These are phyloP conservation scores for Sarocladium brachiariae DNA, from an alignment of 2,329 filamentous ascomycete species.

Conservation along the genomic window DNA sequence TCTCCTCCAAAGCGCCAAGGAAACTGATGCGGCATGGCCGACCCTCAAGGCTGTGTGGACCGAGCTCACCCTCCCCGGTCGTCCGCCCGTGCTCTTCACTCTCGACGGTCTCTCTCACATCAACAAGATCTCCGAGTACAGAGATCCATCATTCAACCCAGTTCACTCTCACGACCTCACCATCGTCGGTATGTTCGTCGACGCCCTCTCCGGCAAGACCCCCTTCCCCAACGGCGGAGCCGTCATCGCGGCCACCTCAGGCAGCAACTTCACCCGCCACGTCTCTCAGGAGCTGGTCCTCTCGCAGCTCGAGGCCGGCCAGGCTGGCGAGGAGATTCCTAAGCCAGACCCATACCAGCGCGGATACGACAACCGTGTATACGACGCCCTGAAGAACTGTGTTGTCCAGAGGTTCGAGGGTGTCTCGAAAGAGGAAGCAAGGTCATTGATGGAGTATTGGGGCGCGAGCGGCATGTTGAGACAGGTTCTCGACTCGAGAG, in stretches of 20 bases:
- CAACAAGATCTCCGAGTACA: constrained; percentile 74
- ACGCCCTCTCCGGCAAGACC: constrained; percentile 57
- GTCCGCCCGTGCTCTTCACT: constrained; percentile 60
- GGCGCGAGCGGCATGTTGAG: constrained; percentile 76
- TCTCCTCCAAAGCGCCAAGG: constrained; percentile 63
- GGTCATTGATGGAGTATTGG: constrained; percentile 87
- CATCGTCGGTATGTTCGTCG: constrained; percentile 67
- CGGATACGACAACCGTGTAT: constrained; percentile 51
- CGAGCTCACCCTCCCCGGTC: constrained; percentile 57
- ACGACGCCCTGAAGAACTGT: constrained; percentile 43
- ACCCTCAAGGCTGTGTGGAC: constrained; percentile 76
- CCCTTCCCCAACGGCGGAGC: constrained; percentile 66
- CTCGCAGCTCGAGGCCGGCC: constrained; percentile 42
- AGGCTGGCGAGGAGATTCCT: constrained; percentile 30
- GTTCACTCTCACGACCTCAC: constrained; percentile 84
- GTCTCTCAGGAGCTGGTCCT: constrained; percentile 65
- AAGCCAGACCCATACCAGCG: constrained; percentile 45
- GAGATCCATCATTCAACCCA: constrained; percentile 58
- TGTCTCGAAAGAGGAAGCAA: constrained; percentile 66
- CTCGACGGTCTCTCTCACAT: constrained; percentile 76
- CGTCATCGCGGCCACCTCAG: constrained; percentile 66
- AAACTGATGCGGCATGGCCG: constrained; percentile 71
- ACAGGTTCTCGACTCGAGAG: constrained; percentile 59
- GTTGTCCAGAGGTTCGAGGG: constrained; percentile 55
- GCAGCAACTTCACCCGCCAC: constrained; percentile 60